Base-by-base conservation (phyloP, 2,329 filamentous ascomycete genomes). In the Botrytis medusae region DNA sequence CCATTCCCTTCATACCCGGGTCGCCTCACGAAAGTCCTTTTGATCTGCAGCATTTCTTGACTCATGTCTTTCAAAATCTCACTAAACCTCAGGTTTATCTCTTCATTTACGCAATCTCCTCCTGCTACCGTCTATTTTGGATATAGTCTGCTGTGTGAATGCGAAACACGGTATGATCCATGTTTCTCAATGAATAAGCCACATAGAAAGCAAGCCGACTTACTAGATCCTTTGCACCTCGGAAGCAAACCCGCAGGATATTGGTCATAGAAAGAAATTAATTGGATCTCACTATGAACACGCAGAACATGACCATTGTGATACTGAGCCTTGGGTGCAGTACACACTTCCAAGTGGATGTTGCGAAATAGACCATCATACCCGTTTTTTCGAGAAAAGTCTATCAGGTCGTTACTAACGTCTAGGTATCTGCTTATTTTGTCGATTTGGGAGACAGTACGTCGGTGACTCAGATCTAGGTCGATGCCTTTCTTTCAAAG, bases 201-300 rank as follows among this genome's bases (percentile, higher is more conserved):
- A 37, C 75, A 77, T 3, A 76, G 71, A 25, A 74, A 75, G 61
- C 74, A 76, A 18, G 75, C 69, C 6, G 74, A 73, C 48, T 76
- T 76, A 48, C 74, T 77, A 4, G 76, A 77, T 18, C 75, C 73
- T 29, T 75, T 75, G 20, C 59, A 70, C 32, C 74, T 54, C 32
- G 76, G 75, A 4, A 46, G 57, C 18, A 8, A n/a, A 2, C 25
- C 4, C 12, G 8, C 51, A n/a, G 51, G 34, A n/a, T 72, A 7
- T 61, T 62, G 32, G 5, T 75, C 73, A 44, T 77, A 74, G n/a
- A 54, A 72, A 5, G 74, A 32, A 6, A 75, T 51, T 10, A 87
- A 80, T 73, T 87, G 85, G n/a, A 87, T 82, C 75, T 87, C 85
- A 6, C 85, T 85, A 74, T 88, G 86, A 32, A 87, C 80, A 65